Base-by-base conservation (phyloP, 2,329 filamentous ascomycete genomes). In the Sporothrix humicola region DNA sequence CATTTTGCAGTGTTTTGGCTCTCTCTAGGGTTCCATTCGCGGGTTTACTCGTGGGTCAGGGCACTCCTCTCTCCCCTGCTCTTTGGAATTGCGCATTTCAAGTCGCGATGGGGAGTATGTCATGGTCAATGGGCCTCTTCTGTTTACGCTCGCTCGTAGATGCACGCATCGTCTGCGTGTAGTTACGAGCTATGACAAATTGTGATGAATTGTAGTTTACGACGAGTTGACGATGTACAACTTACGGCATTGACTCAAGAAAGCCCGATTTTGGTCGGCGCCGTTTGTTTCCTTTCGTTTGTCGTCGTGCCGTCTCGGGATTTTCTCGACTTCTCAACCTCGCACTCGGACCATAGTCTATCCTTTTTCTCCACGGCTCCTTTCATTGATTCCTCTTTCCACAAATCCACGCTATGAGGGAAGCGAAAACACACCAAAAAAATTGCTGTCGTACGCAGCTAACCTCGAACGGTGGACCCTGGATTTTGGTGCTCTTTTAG, bases 61-160 rank as follows among this genome's bases (percentile, higher is more conserved):
- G 31, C 31, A 37, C 31, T 37, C 31, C 7, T 7, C 2, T 37
- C 31, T 44, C n/a, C 59, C 17, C 31, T 63, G 37, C 6, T 23
- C 59, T 63, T 63, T 44, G 59, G 37, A 65, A 65, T 23, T 46
- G 59, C 59, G 37, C n/a, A 61, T 61, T n/a, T 61, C n/a, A 44
- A 17, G 31, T 3, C 31, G 6, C 58, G 8, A 44, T 44, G 48
- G 48, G 2, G 48, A 17, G 2, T 8, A 1, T 48, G 13, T 48
- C 56, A 17, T 37, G 10, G 13, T 37, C 31, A 37, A 37, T 37
- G 31, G 7, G 3, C 31, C 4, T 37, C 31, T 37, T 37, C 31
- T 37, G 31, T 37, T 37, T 37, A 31, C 31, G 5, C 5, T 7
- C 31, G 31, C 31, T 37, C 31, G 31, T 37, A 65, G 42, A 48